Percentiles rank a stretch among this genome's conserved stretches.
Evolutionary conservation across 768 basidiomycete genomes (phyloP).

Genomic region (Lyophyllum semitale): DNA sequence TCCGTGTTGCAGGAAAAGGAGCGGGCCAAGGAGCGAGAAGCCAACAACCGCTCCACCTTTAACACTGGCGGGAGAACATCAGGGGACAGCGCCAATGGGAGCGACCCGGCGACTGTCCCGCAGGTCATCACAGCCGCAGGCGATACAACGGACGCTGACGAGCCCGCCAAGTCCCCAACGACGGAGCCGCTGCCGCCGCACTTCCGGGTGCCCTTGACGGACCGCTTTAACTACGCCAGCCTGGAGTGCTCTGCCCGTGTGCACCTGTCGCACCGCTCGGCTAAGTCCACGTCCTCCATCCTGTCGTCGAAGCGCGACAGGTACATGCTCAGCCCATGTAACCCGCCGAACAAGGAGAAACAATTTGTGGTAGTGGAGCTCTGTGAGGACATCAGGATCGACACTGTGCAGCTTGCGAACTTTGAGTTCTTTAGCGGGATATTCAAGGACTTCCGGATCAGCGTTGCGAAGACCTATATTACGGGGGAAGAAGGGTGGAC

Average conservation of each 20-base stretch:
- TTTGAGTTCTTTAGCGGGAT: conserved; percentile 98
- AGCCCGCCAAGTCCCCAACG: conserved; percentile 19
- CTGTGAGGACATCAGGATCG: conserved; percentile 96
- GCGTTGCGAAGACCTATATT: conserved; percentile 81
- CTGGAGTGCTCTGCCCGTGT: conserved; percentile 93
- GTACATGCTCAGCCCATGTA: conserved; percentile 97
- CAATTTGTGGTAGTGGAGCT: conserved; percentile 93
- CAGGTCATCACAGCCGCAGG: conserved; percentile 11
- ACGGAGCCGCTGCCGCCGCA: conserved; percentile 51
- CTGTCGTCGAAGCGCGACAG: conserved; percentile 87
- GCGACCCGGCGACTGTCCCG: conserved; percentile 2
- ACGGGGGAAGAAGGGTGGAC: conserved; percentile 66
- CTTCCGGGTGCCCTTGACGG: conserved; percentile 73
- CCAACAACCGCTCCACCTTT: conserved; percentile 17
- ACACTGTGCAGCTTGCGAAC: conserved; percentile 94
- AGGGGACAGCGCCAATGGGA: conserved; percentile 9
- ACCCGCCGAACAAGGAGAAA: conserved; percentile 48
- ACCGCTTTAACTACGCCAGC: conserved; percentile 94
- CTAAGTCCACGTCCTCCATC: conserved; percentile 83
- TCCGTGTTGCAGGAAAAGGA: conserved; percentile 38
- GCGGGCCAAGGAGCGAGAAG: conserved; percentile 25
- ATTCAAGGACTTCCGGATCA: conserved; percentile 89
- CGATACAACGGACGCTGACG: conserved; percentile 19
- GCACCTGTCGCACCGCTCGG: conserved; percentile 77
- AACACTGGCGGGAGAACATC: conserved; percentile 1